phyloP scores from a whole-genome alignment of 2,329 filamentous ascomycete species.

The Neurospora crassa region DNA sequence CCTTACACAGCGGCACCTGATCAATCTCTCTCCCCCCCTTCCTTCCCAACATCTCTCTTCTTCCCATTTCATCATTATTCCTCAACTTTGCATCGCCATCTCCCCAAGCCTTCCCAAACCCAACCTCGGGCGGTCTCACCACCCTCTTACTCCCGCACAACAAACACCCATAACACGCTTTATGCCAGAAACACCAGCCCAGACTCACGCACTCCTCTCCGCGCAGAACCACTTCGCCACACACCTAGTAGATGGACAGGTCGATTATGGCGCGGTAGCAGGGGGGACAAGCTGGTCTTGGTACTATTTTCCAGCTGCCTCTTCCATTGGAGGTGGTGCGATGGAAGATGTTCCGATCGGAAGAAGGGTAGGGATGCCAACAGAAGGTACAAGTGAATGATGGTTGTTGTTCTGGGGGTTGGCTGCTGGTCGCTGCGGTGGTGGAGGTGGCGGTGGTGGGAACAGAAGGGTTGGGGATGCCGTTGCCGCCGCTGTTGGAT shows the following conservation, averaged over 20 bases:
- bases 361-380: slow-evolving; percentile 30
- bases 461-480: not conserved
- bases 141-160: slow-evolving; percentile 36
- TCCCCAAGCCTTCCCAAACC: slow-evolving; percentile 26
- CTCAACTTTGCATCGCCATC: slow-evolving; percentile 8
- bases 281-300: slow-evolving; percentile 37
- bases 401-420: not conserved
- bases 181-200: slow-evolving; percentile 54
- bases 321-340: slow-evolving; percentile 4
- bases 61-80: not conserved
- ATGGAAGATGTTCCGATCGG: slow-evolving; percentile 32
- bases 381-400: slow-evolving; percentile 48
- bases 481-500: not conserved
- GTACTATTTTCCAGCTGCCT: slow-evolving; percentile 17
- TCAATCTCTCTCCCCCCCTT: slow-evolving; percentile 30
- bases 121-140: slow-evolving; percentile 24
- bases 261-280: slow-evolving; percentile 41
- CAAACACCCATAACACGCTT: slow-evolving; percentile 45
- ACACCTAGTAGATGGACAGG: slow-evolving; percentile 48
- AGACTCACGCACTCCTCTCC: slow-evolving; percentile 46
- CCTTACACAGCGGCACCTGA: slow-evolving; percentile 39
- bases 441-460: too few species aligned
- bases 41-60: slow-evolving; percentile 6
- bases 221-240: slow-evolving; percentile 43
- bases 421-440: not conserved